Conservation (phyloP, 2,329 filamentous ascomycete genomes). For the Colletotrichum simmondsii region DNA sequence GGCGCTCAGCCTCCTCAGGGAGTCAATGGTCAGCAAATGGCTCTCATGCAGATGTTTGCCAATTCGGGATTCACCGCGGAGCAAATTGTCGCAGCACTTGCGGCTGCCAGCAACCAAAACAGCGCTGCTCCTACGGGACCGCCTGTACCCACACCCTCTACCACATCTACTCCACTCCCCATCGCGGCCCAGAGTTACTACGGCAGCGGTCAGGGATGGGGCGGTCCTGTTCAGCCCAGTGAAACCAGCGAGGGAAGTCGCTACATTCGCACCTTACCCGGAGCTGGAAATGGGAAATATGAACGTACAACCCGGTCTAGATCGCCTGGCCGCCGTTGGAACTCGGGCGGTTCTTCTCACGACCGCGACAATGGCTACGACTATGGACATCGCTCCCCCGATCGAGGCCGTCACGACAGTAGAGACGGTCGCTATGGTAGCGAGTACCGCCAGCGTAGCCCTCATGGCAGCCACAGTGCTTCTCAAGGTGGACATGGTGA, state of each 20-base stretch:
- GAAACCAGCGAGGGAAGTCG: constrained; percentile 66
- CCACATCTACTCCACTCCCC: constrained; percentile 53
- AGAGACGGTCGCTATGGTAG: constrained; percentile 64
- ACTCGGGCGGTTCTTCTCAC: constrained; percentile 72
- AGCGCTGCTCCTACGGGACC: constrained; percentile 41
- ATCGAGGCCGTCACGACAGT: constrained; percentile 67
- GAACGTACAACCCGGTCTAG: constrained; percentile 79
- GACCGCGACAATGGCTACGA: constrained; percentile 75
- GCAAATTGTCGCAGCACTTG: constrained; percentile 73
- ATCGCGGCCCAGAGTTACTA: constrained; percentile 8
- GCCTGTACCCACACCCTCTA: constrained; percentile 50
- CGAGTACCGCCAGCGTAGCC: constrained; percentile 91
- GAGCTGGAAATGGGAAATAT: constrained; percentile 71
- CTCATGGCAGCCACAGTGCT: constrained; percentile 70
- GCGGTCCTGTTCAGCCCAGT: constrained; percentile 44
- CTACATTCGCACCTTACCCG: constrained; percentile 56
- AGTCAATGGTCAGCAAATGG: constrained; percentile 68
- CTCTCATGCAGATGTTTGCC: constrained; percentile 79
- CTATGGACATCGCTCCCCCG: constrained; percentile 77
- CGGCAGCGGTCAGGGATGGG: constrained; percentile 39
- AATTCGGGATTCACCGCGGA: constrained; percentile 82
- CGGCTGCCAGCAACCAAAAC: constrained; percentile 57
- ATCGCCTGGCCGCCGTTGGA: constrained; percentile 81
- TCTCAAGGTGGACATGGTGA: constrained; percentile 60
- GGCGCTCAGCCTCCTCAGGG: constrained; percentile 36